Evolutionary conservation across 139 green algal species (phyloP).

Genomic region (Picochlorum sp.): DNA sequence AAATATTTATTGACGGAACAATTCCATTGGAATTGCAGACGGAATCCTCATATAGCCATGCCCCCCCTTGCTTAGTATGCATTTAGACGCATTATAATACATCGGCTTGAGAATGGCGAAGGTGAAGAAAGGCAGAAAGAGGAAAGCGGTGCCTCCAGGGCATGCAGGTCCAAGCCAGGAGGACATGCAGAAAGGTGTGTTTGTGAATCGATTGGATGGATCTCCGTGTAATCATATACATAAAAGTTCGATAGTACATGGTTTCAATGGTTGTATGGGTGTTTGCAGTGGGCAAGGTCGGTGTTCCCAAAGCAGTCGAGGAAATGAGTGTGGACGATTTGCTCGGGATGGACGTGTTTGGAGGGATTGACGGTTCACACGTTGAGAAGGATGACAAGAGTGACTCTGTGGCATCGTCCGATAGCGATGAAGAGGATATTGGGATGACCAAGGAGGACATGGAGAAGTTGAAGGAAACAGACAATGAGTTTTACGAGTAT

Average conservation of each 20-base stretch:
- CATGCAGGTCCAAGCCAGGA: too few species aligned
- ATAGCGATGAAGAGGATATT: conserved; percentile 37
- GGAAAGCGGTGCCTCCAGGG: too few species aligned
- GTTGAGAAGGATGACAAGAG: conserved; percentile 8
- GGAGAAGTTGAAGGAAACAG: conserved; percentile 65
- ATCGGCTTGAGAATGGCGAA: too few species aligned
- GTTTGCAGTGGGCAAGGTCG: background rate
- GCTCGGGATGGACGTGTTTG: background rate
- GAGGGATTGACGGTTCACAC: background rate
- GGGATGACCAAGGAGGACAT: conserved; percentile 65
- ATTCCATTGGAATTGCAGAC: too few species aligned
- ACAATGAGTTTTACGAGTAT: conserved; percentile 93
- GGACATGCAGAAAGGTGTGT: too few species aligned
- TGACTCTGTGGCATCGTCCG: conserved; percentile 4
- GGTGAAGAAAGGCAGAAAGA: too few species aligned
- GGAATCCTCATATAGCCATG: too few species aligned
- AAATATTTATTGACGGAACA: too few species aligned
- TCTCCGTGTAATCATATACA: background rate
- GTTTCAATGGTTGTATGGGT: background rate
- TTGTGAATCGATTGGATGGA: background rate
- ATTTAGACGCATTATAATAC: too few species aligned
- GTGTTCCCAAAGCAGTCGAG: conserved; percentile 7
- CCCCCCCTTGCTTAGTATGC: too few species aligned
- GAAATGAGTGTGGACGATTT: conserved; percentile 32
- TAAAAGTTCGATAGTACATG: too few species aligned